These are phyloP conservation scores for Plasmodium vivax DNA, from an alignment of 169 alveolate species.

Conservation along the genomic window DNA sequence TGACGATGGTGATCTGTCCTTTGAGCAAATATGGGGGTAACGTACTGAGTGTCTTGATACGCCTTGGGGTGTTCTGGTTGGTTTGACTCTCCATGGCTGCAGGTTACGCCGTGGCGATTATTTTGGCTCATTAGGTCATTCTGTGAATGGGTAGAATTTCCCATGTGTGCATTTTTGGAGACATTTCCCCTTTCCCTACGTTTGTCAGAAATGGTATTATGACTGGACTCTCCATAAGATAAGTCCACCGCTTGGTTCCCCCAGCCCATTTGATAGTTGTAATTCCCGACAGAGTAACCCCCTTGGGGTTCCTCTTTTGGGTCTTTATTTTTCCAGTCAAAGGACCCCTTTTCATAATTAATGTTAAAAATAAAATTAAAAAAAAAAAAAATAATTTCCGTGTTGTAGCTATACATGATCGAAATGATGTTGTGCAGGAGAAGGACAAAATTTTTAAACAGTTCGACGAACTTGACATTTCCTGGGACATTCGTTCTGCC, in stretches of 20 bases:
- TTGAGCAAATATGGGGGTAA: neutral
- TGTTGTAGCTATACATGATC: slow-evolving; percentile 61
- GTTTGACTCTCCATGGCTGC: neutral
- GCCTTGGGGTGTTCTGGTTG: neutral
- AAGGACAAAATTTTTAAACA: slow-evolving; percentile 46
- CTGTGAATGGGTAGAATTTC: neutral
- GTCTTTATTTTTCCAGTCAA: neutral
- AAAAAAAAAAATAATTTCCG: slow-evolving; percentile 32
- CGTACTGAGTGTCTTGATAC: neutral
- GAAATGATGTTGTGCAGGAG: slow-evolving; percentile 60
- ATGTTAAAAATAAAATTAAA: slow-evolving; percentile 54
- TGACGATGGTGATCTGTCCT: neutral
- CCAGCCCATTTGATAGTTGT: neutral
- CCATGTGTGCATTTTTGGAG: neutral
- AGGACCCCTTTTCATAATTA: slow-evolving; percentile 7
- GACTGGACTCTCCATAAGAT: neutral
- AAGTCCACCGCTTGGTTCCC: neutral
- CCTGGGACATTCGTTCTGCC: neutral
- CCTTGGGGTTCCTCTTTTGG: neutral
- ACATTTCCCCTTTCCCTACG: neutral
- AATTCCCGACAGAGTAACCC: neutral
- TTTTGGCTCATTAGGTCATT: neutral
- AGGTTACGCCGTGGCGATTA: neutral
- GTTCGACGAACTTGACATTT: slow-evolving; percentile 21
- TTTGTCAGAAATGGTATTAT: neutral